Evolutionary conservation across 768 basidiomycete genomes (phyloP), one percentile per base, ranked within the genome.

Genomic region (Clathrus columnatus): DNA sequence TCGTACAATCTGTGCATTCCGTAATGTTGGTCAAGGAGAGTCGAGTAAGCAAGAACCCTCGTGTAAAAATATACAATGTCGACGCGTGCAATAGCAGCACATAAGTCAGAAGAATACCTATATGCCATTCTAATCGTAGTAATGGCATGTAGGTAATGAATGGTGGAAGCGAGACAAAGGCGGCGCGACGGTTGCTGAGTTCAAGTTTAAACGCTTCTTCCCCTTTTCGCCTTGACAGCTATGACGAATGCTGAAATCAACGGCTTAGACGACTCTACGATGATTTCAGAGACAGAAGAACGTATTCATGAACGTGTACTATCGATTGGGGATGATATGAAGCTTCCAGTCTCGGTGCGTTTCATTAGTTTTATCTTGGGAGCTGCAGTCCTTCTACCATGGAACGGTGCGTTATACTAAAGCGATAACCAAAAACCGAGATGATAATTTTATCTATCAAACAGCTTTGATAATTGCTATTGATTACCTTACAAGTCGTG

Each of bases 41-140:
- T n/a, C 85, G 77, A 10, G 81, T 85, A 52, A 91, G 76, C 26
- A 99, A 83, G 68, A 97, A 99, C 7, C 96, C 96, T 21, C 84
- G 78, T 0, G 88, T 90, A 70, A 96, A 98, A 52, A 95, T 81
- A 67, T 87, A 90, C 24, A 98, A 82, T 14, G 87, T 91, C 24
- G 82, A 75, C 45, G 84, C 62, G 61, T 97, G 93, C 24, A 88
- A 67, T 47, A 82, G 68, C 56, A 76, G 73, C 21, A 92, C 62
- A 44, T 55, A 55, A 29, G 41, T 27, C 60, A 61, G 48, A 65
- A 48, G 26, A 47, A 44, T 20, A 46, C 24, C 54, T 47, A 55
- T 55, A n/a, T 55, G 26, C 27, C 11, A 28, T 55, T 47, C 17
- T 29, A 30, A 28, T 28, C 45, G 30, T 55, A 26, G 17, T 7